Evolutionary conservation across 2,329 filamentous ascomycete species (phyloP), one percentile per base, ranked within the genome.

Genomic region (Cytospora schulzeri): DNA sequence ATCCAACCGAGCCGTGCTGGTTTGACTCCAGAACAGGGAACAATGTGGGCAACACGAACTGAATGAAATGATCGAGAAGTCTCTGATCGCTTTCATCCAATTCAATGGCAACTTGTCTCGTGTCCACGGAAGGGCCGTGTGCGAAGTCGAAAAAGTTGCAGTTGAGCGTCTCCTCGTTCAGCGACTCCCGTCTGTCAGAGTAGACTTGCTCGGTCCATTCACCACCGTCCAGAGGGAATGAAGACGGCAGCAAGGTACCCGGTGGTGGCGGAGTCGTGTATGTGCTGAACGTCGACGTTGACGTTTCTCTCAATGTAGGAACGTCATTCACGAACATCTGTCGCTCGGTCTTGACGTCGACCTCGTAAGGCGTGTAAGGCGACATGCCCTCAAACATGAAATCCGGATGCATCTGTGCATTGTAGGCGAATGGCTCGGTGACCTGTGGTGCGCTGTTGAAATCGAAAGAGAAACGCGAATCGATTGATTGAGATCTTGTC

Each of bases 311-410:
- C 66, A 94, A 83, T 17, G 93, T 91, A 5, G 92, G 92, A 63
- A 97, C 85, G 74, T 97, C 91, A 72, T 97, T 92, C 77, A 97
- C 88, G 76, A 91, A 97, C 82, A 96, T 93, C 71, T 97, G 92
- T 69, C 92, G 86, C 80, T 97, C 94, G 1, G 93, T 97, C 84
- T 94, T 96, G 80, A 98, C 91, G 76, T 97, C 94, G 67, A 97
- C 89, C 77, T 97, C 94, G 75, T 96, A 97, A 0, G 93, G 92
- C 24, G 90, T 86, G 75, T 69, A 69, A 8, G 65, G 58, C 7
- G 65, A 53, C 68, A 85, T 90, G 68, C 85, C 80, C 68, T 76
- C 76, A 66, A 84, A 83, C 77, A 85, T 81, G 73, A 86, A 77
- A 75, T 90, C 84, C 15, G 82, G 79, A 69, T 85, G 90, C 78